Base-by-base conservation (phyloP, 441 rosid genomes). In the Daphne laureola region DNA sequence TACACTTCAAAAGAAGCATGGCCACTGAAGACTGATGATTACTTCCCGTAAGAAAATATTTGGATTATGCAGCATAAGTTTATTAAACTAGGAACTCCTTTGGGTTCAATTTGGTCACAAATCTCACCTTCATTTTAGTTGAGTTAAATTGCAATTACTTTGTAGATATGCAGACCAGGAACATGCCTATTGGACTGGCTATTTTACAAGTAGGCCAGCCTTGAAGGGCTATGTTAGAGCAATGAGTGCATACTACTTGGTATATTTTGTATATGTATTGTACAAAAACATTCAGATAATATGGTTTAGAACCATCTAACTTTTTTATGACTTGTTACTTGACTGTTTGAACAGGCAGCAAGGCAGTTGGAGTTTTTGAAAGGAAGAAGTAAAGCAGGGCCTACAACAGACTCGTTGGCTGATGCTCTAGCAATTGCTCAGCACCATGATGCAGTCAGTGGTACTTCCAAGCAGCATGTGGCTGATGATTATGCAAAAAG, bases 131-230 rank as follows among this genome's bases (percentile, higher is more conserved):
- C 16, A 38, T 64, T 49, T 45, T 14, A 51, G 40, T 36, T 54
- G 18, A 27, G 48, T 35, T 57, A 36, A 55, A 31, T 7, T 43
- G 43, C 53, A 51, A 66, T 23, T 14, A 49, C 17, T 42, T 46
- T 21, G 53, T 76, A 78, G 84, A 55, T 78, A 78, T 66, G 84
- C 84, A 64, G 84, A 78, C 54, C 59, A 49, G 15, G 58, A 42
- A 55, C 73, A 78, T 66, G 71, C 80, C 54, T 78, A 75, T 56
- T 78, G 84, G 84, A 78, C 84, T 0, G 81, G 84, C 56, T 78
- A 68, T 68, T 78, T 73, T 62, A 78, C 84, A 35, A 75, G 84
- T 53, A 68, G 84, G 53, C 75, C 84, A 13, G 76, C 58, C 31
- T 53, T 78, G 23, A 78, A 78, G 61, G 66, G 71, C 35, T 78